These are phyloP conservation scores for Gossypium herbaceum DNA, from an alignment of 345 rosid species.

Conservation along the genomic window DNA sequence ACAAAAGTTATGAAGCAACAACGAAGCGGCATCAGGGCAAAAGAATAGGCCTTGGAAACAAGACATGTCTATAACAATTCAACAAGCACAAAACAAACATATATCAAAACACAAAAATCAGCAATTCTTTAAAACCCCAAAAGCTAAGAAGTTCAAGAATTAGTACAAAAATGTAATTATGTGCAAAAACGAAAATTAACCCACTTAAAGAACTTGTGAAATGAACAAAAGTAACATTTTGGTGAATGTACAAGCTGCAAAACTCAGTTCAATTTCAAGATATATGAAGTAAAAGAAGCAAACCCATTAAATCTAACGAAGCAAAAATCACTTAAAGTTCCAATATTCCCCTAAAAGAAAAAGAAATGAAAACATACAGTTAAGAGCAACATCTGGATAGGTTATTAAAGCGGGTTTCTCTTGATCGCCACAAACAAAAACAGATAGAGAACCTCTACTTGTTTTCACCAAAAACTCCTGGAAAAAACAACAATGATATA, in stretches of 20 bases:
- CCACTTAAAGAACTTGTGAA: not conserved
- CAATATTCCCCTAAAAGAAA: not conserved
- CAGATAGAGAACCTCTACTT: conserved; percentile 63
- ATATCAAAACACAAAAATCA: conserved; percentile 9
- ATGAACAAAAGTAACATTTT: not conserved
- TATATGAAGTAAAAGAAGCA: not conserved
- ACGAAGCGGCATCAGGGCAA: conserved; percentile 52
- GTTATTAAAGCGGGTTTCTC: conserved; percentile 84
- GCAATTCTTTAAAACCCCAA: not conserved
- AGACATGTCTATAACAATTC: conserved; percentile 33
- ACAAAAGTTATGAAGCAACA: conserved; percentile 61
- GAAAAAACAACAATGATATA: not conserved
- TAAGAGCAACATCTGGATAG: conserved; percentile 86
- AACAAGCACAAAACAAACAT: not conserved
- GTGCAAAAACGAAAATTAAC: not conserved
- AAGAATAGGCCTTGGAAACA: conserved; percentile 58
- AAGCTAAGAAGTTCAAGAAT: not conserved
- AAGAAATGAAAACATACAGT: conserved; percentile 41
- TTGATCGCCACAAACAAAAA: conserved; percentile 68
- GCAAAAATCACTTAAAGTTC: not conserved
- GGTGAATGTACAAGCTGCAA: too few species aligned
- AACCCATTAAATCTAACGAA: conserved; percentile 1
- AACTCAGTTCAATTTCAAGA: conserved; percentile 12
- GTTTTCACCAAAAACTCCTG: conserved; percentile 82
- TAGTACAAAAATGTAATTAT: not conserved